Base-by-base conservation (phyloP, 192 early-diverging fungal species). In the Oehlia diaphana region DNA sequence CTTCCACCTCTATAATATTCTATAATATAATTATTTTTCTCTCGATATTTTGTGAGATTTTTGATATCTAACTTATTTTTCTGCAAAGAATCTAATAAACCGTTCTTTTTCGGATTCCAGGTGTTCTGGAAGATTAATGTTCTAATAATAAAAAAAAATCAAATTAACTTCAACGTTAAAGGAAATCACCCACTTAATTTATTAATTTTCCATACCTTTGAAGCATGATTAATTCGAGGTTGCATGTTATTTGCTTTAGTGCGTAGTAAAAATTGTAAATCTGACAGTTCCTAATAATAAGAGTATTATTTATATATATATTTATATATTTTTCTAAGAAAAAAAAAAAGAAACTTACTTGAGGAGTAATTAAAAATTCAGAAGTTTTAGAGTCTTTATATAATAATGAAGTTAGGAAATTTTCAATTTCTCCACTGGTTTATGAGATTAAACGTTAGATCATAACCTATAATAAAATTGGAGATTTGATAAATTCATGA, bases 251-350 rank as follows among this genome's bases (percentile, higher is more conserved):
- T 76, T 21, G 62, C 42, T 63, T 63, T 76, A 16, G 14, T 1
- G 64, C 58, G 61, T 63, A 76, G 44, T 19, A 62, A 63, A 42
- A 63, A 19, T 77, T 77, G 75, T 39, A 77, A 28, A 66, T 77
- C 75, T 50, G 75, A 67, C 31, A 77, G 67, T 77, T 61, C 35
- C 75, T 77, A 66, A 65, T 65, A 39, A 39, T 63, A 3, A 37
- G 9, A 13, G 44, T 16, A 75, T 2, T 49, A 49, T 37, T 2
- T 62, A n/a, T 14, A 66, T 39, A 31, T 63, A 35, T 35, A 3
- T 8, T 65, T 26, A 26, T 4, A 6, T 7, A 0, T 39, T 39
- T 39, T 39, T 26, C 0, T 0, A 26, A 26, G 26, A 39, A 39
- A 39, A 39, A 42, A 39, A 42, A 42, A 42, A 42, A 42, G 7